Evolutionary conservation across 169 alveolate species (phyloP).

Genomic region (Cystoisospora suis): DNA sequence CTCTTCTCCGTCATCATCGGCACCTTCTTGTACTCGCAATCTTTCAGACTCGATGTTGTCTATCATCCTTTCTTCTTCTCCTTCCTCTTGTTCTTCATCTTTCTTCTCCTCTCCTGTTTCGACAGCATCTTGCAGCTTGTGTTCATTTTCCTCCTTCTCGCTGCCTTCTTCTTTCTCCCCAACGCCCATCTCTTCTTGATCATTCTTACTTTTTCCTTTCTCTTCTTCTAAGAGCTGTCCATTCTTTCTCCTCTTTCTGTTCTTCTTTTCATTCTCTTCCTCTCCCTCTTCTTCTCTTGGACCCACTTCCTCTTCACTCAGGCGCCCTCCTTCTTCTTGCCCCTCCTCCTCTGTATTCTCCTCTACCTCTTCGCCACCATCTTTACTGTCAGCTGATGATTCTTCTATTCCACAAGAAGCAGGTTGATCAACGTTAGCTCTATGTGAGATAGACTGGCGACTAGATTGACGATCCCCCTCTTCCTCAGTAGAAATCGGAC

Average conservation of each 20-base stretch:
- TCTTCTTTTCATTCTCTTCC: neutral
- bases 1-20: constrained; percentile 13
- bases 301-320: neutral
- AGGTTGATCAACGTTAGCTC: no score
- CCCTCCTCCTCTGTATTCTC: no score
- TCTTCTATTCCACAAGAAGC: no score
- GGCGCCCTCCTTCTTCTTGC: neutral
- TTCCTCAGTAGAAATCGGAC: no score
- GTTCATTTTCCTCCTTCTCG: no score
- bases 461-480: no score
- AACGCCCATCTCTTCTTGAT: neutral
- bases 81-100: constrained; percentile 4
- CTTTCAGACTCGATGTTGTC: neutral
- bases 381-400: no score
- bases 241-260: neutral
- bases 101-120: neutral
- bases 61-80: neutral
- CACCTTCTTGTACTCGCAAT: neutral
- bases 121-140: no score
- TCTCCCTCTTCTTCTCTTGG: neutral
- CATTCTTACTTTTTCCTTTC: neutral
- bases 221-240: neutral
- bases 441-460: no score
- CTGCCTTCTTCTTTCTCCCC: neutral
- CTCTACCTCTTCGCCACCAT: neutral